These are phyloP conservation scores for Hippophae tibetana DNA, from an alignment of 306 rosid genomes.

Conservation along the genomic window DNA sequence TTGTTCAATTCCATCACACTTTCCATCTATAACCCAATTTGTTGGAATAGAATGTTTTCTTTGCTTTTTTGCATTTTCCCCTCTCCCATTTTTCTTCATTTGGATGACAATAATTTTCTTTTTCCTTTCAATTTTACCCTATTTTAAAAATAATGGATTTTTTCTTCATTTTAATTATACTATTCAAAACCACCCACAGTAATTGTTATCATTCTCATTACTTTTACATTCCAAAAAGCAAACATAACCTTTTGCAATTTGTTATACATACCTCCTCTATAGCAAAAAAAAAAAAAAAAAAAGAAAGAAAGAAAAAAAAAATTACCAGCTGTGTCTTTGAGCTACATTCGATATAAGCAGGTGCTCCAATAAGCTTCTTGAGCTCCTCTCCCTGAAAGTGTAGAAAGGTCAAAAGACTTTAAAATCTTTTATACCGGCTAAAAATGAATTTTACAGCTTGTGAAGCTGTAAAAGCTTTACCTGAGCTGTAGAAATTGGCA, in stretches of 20 bases:
- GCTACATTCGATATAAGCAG: slow-evolving; percentile 95
- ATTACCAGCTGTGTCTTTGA: slow-evolving; percentile 87
- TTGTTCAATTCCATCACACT: no score
- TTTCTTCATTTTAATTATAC: no score
- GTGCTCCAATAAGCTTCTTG: slow-evolving; percentile 81
- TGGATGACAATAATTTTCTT: no score
- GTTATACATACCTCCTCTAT: slow-evolving; percentile 4
- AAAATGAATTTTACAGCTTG: not conserved
- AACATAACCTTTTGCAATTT: no score
- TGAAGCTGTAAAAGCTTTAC: slow-evolving; percentile 28
- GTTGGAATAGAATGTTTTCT: not conserved
- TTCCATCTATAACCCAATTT: not conserved
- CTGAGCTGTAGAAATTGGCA: slow-evolving; percentile 78
- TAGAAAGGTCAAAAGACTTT: not conserved
- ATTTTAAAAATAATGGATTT: no score
- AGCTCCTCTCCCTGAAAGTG: slow-evolving; percentile 88
- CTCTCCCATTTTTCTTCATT: no score
- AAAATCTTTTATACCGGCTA: not conserved
- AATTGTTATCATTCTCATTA: no score
- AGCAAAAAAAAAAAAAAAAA: not conserved
- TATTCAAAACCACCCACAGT: no score
- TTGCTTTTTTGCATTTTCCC: no score
- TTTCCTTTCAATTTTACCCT: no score
- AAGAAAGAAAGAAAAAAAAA: not conserved
- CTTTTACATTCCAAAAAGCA: no score